These are phyloP conservation scores for Lasiodiplodia citricola DNA, from an alignment of 2,329 filamentous ascomycete species.

Conservation along the genomic window DNA sequence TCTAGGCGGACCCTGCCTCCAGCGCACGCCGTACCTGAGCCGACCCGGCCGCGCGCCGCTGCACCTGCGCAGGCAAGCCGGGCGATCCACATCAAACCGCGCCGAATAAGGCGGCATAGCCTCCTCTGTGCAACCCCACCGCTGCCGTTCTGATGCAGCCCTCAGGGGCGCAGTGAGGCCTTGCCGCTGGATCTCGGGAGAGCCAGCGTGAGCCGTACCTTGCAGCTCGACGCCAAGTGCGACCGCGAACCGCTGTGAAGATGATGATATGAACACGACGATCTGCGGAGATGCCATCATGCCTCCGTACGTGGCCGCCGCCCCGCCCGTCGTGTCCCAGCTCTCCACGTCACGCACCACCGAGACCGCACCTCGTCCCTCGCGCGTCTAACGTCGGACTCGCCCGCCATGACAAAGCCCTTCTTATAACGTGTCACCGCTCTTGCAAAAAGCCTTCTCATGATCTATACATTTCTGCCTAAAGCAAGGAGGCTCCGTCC, in stretches of 20 bases:
- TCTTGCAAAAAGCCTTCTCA: neutral
- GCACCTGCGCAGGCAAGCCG: constrained; percentile 14
- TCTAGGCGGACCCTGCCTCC: constrained; percentile 7
- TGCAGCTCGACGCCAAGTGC: constrained; percentile 22
- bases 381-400: constrained; percentile 16
- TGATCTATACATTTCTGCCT: constrained; percentile 21
- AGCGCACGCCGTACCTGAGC: constrained; percentile 1
- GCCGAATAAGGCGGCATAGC: constrained; percentile 22
- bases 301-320: constrained; percentile 1
- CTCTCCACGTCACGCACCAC: constrained; percentile 11
- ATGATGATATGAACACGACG: constrained; percentile 16
- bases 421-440: constrained; percentile 14
- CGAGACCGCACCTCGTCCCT: neutral
- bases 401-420: neutral
- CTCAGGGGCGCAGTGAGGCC: constrained; percentile 18
- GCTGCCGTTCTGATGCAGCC: constrained; percentile 13
- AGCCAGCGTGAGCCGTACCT: constrained; percentile 18
- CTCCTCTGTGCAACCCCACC: constrained; percentile 19
- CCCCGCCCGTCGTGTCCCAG: neutral
- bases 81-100: constrained; percentile 16
- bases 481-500: constrained; percentile 21
- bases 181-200: constrained; percentile 18
- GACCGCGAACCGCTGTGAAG: constrained; percentile 12
- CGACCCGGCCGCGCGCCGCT: neutral
- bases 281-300: constrained; percentile 12